A percentile compares a stretch with the other conserved stretches of the same genome.
phyloP scores from a whole-genome alignment of 2,329 filamentous ascomycete species.

The Penicillium janthinellum region DNA sequence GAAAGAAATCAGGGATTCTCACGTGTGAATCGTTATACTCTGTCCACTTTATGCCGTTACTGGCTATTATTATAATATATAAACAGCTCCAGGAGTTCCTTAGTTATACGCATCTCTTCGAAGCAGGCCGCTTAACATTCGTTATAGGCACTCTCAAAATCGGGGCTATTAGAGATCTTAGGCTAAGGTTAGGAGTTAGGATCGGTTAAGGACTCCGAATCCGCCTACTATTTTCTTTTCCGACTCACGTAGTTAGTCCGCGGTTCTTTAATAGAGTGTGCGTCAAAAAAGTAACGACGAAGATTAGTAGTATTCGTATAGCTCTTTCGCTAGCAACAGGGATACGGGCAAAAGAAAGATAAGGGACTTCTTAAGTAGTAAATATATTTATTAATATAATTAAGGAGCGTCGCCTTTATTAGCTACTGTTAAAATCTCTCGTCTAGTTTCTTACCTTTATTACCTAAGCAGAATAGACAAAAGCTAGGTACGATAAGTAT shows the following conservation, averaged over 20 bases:
- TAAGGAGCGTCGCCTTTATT: constrained; percentile 14
- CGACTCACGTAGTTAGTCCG: constrained; percentile 10
- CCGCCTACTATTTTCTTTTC: constrained; percentile 9
- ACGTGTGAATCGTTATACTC: no score
- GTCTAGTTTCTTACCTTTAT: constrained; percentile 8
- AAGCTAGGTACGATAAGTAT: no score
- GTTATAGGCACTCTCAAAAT: no score
- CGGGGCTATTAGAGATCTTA: no score
- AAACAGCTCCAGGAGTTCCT: no score
- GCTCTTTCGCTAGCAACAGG: not conserved
- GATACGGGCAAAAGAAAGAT: not conserved
- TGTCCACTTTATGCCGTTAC: no score
- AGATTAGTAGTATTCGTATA: not conserved
- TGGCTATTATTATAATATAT: no score
- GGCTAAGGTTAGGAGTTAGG: not conserved
- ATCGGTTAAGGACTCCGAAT: not conserved
- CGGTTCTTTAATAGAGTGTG: constrained; percentile 1
- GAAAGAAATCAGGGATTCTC: no score
- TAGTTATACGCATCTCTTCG: no score
- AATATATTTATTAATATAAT: constrained; percentile 11
- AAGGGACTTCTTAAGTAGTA: not conserved
- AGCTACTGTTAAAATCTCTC: constrained; percentile 20
- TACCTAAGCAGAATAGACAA: not conserved
- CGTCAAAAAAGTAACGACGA: constrained; percentile 2
- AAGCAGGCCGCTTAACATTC: no score